Conservation (phyloP, 1,139 yeast genomes). For the Zygosaccharomyces pseudobailii region DNA sequence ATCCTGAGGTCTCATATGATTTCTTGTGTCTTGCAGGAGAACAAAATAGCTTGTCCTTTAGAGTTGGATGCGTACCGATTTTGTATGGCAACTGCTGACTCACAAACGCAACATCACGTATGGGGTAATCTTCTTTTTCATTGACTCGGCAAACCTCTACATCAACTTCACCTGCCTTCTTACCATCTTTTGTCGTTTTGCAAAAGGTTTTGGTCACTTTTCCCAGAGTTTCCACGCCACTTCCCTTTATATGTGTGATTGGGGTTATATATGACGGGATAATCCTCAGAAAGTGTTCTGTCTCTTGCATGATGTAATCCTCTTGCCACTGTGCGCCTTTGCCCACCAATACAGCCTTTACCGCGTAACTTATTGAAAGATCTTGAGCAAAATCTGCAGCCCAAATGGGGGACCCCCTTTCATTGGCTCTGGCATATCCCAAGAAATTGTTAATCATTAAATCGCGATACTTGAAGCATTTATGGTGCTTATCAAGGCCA, state of each 20-base stretch:
- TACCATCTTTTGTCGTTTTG: not conserved
- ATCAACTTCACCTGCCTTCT: not conserved
- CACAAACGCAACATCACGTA: not conserved
- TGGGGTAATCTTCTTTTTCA: not conserved
- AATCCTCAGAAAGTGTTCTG: conserved; percentile 34
- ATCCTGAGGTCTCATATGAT: conserved; percentile 11
- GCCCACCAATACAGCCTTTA: conserved; percentile 33
- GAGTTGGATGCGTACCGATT: not conserved
- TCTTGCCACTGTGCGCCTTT: conserved; percentile 21
- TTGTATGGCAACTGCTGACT: not conserved
- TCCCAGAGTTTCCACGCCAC: not conserved
- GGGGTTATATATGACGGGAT: conserved; percentile 25
- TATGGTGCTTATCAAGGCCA: conserved; percentile 45
- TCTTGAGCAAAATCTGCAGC: conserved; percentile 36
- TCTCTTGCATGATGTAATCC: conserved; percentile 27
- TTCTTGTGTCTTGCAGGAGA: not conserved
- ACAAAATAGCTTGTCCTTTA: not conserved
- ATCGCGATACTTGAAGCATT: conserved; percentile 31
- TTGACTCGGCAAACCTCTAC: not conserved
- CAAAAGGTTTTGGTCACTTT: not conserved
- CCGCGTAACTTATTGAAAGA: conserved; percentile 32
- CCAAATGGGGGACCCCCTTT: conserved; percentile 38
- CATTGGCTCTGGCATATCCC: conserved; percentile 39
- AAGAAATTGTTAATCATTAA: conserved; percentile 29
- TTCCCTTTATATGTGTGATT: not conserved